Evolutionary conservation across 2,329 filamentous ascomycete species (phyloP), one percentile per base, ranked within the genome.

Genomic region (Zopfia rhizophila): DNA sequence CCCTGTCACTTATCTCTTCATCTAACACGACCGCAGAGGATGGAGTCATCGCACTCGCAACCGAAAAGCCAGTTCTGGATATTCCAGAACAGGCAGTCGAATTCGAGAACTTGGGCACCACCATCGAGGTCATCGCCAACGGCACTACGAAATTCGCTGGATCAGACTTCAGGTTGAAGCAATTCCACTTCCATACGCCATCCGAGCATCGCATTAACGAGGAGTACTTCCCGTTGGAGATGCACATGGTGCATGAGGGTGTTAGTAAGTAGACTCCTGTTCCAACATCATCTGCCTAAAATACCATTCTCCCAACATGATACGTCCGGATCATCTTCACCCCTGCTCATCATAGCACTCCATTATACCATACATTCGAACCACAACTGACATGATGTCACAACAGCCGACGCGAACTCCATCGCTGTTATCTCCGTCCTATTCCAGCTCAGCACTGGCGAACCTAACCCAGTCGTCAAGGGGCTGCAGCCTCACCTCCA

Each of bases 141-240:
- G 80, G 80, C 21, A 78, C 72, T 8, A 74, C 82, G 3, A 69
- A 55, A 0, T 60, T 78, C 17, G 68, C 57, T 2, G 72, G 69
- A 21, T 63, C 64, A 12, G 59, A 69, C 12, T 83, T 77, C 63
- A 59, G 54, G 0, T 70, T 84, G 11, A 68, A 68, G 33, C 82
- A 85, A 55, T 84, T 84, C 69, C 82, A 85, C 65, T 82, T 85
- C 69, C 83, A 85, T 60, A 80, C 80, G 0, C 82, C 83, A 0
- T 80, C 79, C 30, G 83, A 86, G 72, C 83, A 86, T 56, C 74
- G 77, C 33, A 70, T 84, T 44, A 63, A 70, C 42, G 69, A 72
- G n/a, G 75, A 79, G 52, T 73, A 74, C 59, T 77, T 69, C 55
- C 75, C 61, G 54, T 75, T 60, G 64, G 75, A 80, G 65, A 66